Conservation (phyloP, 257 asterid species). For the Parsonsia alboflavescens region DNA sequence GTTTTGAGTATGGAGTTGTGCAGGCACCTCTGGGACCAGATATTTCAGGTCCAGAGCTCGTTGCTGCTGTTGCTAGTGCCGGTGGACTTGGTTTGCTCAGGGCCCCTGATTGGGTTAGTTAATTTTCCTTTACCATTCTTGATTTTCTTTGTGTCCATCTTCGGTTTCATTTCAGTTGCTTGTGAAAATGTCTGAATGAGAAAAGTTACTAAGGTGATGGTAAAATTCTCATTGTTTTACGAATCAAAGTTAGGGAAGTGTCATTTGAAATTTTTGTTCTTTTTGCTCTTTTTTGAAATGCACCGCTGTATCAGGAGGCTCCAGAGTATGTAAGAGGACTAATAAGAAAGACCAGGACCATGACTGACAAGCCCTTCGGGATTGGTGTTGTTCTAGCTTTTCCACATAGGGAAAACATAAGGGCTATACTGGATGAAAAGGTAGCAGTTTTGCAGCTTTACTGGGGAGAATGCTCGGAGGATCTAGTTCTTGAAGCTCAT, state of each 20-base stretch:
- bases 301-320: constrained; percentile 56
- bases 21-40: constrained; percentile 94
- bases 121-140: neutral
- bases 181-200: constrained; percentile 3
- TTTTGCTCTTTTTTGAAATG: neutral
- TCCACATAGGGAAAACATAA: constrained; percentile 77
- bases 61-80: constrained; percentile 80
- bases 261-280: neutral
- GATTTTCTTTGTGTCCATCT: neutral
- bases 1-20: constrained; percentile 79
- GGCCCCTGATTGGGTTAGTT: constrained; percentile 69
- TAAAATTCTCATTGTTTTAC: neutral
- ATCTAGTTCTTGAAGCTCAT: constrained; percentile 68
- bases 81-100: constrained; percentile 70
- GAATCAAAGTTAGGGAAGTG: neutral
- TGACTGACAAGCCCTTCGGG: constrained; percentile 89
- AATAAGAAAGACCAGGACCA: constrained; percentile 62
- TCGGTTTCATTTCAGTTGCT: neutral
- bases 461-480: constrained; percentile 77
- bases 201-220: neutral
- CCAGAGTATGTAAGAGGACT: constrained; percentile 61
- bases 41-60: constrained; percentile 75
- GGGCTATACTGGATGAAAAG: constrained; percentile 73
- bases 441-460: constrained; percentile 77
- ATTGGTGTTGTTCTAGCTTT: constrained; percentile 77